A percentile compares a stretch with the other conserved stretches of the same genome.
Conservation (phyloP, 352 stramenopile species). For the Globisporangium nagaii region DNA sequence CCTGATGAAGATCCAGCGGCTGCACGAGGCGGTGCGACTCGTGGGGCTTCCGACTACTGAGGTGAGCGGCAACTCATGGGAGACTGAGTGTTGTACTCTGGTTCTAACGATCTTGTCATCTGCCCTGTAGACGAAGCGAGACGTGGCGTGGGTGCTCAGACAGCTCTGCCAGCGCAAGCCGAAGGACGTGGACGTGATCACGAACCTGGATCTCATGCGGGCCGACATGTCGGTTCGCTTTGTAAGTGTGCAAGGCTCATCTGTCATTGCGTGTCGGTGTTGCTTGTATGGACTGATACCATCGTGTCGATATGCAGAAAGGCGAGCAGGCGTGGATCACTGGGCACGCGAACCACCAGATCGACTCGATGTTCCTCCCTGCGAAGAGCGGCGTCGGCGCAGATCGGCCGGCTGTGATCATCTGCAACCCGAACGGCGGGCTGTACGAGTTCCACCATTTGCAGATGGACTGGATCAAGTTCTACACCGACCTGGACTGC, state of each 20-base stretch:
- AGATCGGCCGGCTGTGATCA: slow-evolving; percentile 49
- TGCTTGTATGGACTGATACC: too few relatives aligned
- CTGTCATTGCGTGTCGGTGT: too few relatives aligned
- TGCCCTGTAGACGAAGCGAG: slow-evolving; percentile 22
- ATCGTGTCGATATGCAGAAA: too few relatives aligned
- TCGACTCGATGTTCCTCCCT: slow-evolving; percentile 81
- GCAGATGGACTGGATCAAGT: slow-evolving; percentile 88
- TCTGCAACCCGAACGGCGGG: slow-evolving; percentile 84
- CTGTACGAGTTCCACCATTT: slow-evolving; percentile 87
- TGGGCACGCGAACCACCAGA: slow-evolving; percentile 45
- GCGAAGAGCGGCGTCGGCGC: slow-evolving; percentile 23
- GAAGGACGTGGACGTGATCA: slow-evolving; percentile 50
- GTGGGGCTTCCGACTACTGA: slow-evolving; percentile 36
- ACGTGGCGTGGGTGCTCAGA: slow-evolving; percentile 44
- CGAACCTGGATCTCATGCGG: slow-evolving; percentile 76
- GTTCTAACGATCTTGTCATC: too few relatives aligned
- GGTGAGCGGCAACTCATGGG: slow-evolving; percentile 6
- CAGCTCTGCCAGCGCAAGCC: slow-evolving; percentile 43
- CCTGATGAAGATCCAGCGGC: slow-evolving; percentile 16
- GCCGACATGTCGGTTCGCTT: slow-evolving; percentile 73
- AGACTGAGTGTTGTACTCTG: too few relatives aligned
- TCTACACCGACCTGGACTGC: slow-evolving; percentile 76
- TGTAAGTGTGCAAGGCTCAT: too few relatives aligned
- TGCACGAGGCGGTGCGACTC: slow-evolving; percentile 28
- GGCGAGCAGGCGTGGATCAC: slow-evolving; percentile 80